These are phyloP conservation scores for barrel medic (Medicago truncatula) DNA, from an alignment of 306 rosid species.

Conservation along the genomic window MtrunA17r5.0-ANR NC_053049.1:7924501-7925000, in stretches of 20 bases:
- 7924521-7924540: conserved; percentile 14
- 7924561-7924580: conserved; percentile 28
- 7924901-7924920: too few species aligned
- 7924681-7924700: background rate
- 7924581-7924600: conserved; percentile 41
- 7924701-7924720: conserved; percentile 1
- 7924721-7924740: background rate
- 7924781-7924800: background rate
- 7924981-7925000: too few species aligned
- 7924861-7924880: background rate
- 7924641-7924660: background rate
- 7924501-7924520: conserved; percentile 17
- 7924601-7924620: conserved; percentile 27
- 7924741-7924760: background rate
- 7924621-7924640: background rate
- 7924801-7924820: background rate
- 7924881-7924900: too few species aligned
- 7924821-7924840: background rate
- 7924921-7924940: too few species aligned
- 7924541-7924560: background rate
- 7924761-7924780: background rate
- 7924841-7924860: too few species aligned
- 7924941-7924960: too few species aligned
- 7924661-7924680: background rate
- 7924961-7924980: too few species aligned